Conservation (phyloP, 441 rosid species). For the Gossypium davidsonii region DNA sequence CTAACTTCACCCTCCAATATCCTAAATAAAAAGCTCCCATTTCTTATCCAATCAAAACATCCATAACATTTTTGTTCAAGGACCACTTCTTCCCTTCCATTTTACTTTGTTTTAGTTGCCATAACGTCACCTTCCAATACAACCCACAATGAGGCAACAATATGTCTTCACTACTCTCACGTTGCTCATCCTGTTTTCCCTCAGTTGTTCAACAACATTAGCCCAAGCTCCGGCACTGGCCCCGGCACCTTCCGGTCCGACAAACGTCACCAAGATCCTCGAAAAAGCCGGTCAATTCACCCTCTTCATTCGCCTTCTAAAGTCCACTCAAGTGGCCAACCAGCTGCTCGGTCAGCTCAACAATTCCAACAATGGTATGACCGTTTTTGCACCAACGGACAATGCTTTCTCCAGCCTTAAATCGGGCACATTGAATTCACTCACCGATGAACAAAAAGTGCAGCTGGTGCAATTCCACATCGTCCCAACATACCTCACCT, state of each 20-base stretch:
- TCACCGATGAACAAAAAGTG: slow-evolving; percentile 56
- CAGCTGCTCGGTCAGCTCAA: slow-evolving; percentile 65
- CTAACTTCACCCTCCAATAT: slow-evolving; percentile 18
- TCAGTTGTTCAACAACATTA: slow-evolving; percentile 23
- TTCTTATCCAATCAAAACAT: slow-evolving; percentile 11
- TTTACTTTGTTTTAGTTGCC: neutral
- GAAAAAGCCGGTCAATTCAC: slow-evolving; percentile 71
- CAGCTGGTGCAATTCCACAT: slow-evolving; percentile 76
- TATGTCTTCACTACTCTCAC: slow-evolving; percentile 16
- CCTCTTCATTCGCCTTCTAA: slow-evolving; percentile 54
- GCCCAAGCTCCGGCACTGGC: slow-evolving; percentile 47
- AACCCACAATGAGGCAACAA: neutral
- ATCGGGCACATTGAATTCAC: slow-evolving; percentile 60
- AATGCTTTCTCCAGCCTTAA: slow-evolving; percentile 51
- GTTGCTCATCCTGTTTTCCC: slow-evolving; percentile 29
- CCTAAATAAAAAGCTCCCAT: slow-evolving; percentile 27
- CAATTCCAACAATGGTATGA: slow-evolving; percentile 67
- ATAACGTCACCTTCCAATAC: neutral
- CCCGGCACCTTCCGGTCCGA: slow-evolving; percentile 60
- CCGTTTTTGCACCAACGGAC: slow-evolving; percentile 80
- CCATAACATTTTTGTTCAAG: slow-evolving; percentile 5
- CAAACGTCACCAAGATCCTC: slow-evolving; percentile 62
- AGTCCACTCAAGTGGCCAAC: slow-evolving; percentile 51
- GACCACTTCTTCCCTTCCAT: slow-evolving; percentile 4
- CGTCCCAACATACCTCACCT: slow-evolving; percentile 46